Evolutionary conservation across 345 rosid genomes (phyloP).

Genomic region (Pugionium dolabratum): DNA sequence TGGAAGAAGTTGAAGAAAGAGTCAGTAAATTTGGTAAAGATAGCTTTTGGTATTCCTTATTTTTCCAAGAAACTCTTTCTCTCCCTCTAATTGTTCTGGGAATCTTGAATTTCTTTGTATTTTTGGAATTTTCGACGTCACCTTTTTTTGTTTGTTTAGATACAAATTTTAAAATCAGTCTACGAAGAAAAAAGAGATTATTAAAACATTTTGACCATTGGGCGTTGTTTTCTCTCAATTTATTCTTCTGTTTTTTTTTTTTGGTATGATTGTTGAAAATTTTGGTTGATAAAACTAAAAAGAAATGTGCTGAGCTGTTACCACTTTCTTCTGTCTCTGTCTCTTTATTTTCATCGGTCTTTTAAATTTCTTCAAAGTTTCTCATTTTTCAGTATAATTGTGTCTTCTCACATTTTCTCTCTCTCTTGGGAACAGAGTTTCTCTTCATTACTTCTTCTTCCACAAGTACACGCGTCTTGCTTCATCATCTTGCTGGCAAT

Average conservation of each 20-base stretch:
- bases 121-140: no score
- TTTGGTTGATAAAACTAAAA: slow-evolving; percentile 5
- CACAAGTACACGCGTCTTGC: slow-evolving; percentile 47
- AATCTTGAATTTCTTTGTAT: background rate
- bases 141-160: no score
- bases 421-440: slow-evolving; percentile 37
- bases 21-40: slow-evolving; percentile 22
- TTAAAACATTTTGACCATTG: slow-evolving; percentile 25
- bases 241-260: slow-evolving; percentile 27
- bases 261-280: slow-evolving; percentile 23
- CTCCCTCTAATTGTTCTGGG: background rate
- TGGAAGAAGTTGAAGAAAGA: background rate
- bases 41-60: slow-evolving; percentile 4
- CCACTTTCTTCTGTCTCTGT: slow-evolving; percentile 35
- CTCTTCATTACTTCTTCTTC: slow-evolving; percentile 18
- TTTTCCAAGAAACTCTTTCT: background rate
- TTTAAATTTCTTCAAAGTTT: slow-evolving; percentile 14
- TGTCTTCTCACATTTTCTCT: no score
- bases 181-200: background rate
- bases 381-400: background rate
- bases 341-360: background rate
- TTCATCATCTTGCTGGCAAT: slow-evolving; percentile 40
- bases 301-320: slow-evolving; percentile 78
- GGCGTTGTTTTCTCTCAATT: slow-evolving; percentile 17
- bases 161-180: no score